A percentile compares a stretch with the other conserved stretches of the same genome.
Evolutionary conservation across 2,329 filamentous ascomycete genomes (phyloP).

Genomic region (Calonectria pauciramosa): DNA sequence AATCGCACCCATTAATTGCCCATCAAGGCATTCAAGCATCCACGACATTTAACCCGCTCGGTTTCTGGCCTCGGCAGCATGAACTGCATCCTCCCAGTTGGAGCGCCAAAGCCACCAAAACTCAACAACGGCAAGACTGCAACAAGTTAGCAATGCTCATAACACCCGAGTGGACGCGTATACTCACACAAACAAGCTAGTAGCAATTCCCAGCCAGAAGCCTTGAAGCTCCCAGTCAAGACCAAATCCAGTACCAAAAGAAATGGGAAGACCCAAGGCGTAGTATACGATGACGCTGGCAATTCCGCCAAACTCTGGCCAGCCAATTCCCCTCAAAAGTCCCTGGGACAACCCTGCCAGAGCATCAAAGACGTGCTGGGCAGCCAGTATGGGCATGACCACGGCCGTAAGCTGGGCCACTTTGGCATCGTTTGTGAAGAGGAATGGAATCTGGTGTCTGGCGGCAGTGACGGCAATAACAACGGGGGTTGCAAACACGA

Average conservation of each 20-base stretch:
- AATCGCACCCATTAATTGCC: not conserved
- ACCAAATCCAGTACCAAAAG: conserved; percentile 82
- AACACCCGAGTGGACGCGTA: no score
- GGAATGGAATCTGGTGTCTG: conserved; percentile 78
- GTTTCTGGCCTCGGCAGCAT: not conserved
- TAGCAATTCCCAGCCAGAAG: conserved; percentile 70
- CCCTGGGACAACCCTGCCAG: conserved; percentile 85
- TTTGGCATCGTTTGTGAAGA: conserved; percentile 80
- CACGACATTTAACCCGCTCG: not conserved
- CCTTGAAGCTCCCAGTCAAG: conserved; percentile 83
- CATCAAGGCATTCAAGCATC: not conserved
- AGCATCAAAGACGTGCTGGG: conserved; percentile 92
- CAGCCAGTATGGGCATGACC: conserved; percentile 83
- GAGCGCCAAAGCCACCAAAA: conserved; percentile 4
- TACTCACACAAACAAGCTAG: not conserved
- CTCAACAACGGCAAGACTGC: not conserved
- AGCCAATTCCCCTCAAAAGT: conserved; percentile 85
- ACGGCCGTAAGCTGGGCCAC: conserved; percentile 78
- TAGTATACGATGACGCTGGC: conserved; percentile 92
- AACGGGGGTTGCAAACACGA: conserved; percentile 87
- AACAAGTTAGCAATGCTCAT: not conserved
- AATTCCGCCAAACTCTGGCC: conserved; percentile 90
- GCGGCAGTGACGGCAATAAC: conserved; percentile 76
- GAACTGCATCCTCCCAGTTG: not conserved
- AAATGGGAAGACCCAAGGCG: conserved; percentile 84